phyloP scores from a whole-genome alignment of 345 rosid species.

The Trapa incisa region DNA sequence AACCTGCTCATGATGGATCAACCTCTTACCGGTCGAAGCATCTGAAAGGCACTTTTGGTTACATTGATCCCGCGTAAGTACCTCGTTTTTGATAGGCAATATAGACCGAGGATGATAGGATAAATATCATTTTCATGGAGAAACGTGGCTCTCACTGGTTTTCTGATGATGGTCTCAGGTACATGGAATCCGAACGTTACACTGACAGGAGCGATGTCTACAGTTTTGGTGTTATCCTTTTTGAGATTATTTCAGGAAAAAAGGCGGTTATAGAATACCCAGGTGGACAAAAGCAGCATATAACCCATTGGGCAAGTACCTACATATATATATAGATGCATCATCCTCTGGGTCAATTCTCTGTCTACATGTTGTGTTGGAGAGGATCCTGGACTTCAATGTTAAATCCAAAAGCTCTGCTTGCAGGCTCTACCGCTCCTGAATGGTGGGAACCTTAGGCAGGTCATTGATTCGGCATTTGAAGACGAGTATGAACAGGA shows the following conservation, averaged over 20 bases:
- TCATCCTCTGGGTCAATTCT: too few relatives aligned
- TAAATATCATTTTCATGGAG: not conserved
- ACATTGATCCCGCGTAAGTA: constrained; percentile 91
- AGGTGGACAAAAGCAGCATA: constrained; percentile 69
- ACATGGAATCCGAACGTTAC: constrained; percentile 81
- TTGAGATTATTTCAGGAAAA: constrained; percentile 88
- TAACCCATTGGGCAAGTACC: constrained; percentile 84
- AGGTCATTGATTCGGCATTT: constrained; percentile 63
- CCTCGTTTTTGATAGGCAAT: not conserved
- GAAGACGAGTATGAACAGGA: constrained; percentile 59
- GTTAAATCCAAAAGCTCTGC: not conserved
- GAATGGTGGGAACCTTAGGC: constrained; percentile 75
- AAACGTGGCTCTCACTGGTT: not conserved
- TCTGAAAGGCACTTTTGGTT: constrained; percentile 94
- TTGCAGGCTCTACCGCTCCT: constrained; percentile 74
- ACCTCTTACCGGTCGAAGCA: constrained; percentile 59
- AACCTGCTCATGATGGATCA: constrained; percentile 64
- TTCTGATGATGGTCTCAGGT: constrained; percentile 33
- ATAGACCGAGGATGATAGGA: not conserved
- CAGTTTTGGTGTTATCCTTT: constrained; percentile 93
- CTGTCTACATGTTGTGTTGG: too few relatives aligned
- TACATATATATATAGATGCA: not conserved
- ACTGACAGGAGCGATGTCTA: constrained; percentile 93
- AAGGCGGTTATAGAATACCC: constrained; percentile 84
- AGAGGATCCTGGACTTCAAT: not conserved